A percentile compares a stretch with the other conserved stretches of the same genome.
These are phyloP conservation scores for Cadophora malorum DNA, from an alignment of 2,329 filamentous ascomycete genomes.

Conservation along the genomic window DNA sequence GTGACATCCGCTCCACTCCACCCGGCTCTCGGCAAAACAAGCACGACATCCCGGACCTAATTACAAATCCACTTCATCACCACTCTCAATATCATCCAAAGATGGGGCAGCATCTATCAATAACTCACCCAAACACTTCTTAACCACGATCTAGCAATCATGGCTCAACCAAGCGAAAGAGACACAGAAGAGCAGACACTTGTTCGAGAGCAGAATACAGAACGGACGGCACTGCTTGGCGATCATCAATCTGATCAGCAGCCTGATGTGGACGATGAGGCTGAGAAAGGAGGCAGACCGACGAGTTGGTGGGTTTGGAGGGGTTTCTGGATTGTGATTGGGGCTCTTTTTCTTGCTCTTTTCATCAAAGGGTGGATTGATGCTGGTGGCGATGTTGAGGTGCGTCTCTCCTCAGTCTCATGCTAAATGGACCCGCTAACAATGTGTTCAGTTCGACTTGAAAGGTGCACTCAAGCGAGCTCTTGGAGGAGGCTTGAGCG, in stretches of 20 bases:
- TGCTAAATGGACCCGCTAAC: slow-evolving; percentile 1
- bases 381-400: slow-evolving; percentile 49
- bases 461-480: slow-evolving; percentile 52
- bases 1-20: neutral
- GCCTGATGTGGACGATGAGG: slow-evolving; percentile 27
- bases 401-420: slow-evolving; percentile 35
- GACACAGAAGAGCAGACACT: slow-evolving; percentile 1
- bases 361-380: slow-evolving; percentile 57
- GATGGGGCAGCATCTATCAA: neutral
- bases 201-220: slow-evolving; percentile 29
- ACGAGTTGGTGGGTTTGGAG: slow-evolving; percentile 47
- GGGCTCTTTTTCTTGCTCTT: slow-evolving; percentile 44
- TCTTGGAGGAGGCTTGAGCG: slow-evolving; percentile 54
- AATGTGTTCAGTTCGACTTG: slow-evolving; percentile 50
- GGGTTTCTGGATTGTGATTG: slow-evolving; percentile 47
- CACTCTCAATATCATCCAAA: slow-evolving; percentile 6
- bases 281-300: slow-evolving; percentile 21
- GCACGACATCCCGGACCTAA: slow-evolving; percentile 13
- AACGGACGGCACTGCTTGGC: slow-evolving; percentile 39
- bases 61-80: slow-evolving; percentile 16
- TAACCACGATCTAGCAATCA: neutral
- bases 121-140: neutral
- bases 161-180: slow-evolving; percentile 2
- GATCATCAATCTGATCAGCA: slow-evolving; percentile 26
- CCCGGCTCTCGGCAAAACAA: slow-evolving; percentile 15